phyloP scores from a whole-genome alignment of 202 grass and related monocot species.

The Saccharum hybrid region DNA sequence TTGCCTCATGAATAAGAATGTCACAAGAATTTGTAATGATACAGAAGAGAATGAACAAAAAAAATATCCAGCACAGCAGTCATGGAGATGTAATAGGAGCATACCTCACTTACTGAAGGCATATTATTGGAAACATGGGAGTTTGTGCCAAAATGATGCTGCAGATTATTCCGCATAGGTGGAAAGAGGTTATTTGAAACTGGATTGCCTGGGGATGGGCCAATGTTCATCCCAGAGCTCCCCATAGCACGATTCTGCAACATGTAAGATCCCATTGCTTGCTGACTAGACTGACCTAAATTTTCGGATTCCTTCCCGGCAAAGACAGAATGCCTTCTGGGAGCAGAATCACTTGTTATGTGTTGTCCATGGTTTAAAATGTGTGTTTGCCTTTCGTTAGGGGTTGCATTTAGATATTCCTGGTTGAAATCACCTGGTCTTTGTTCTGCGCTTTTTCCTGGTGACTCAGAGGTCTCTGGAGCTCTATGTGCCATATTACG shows the following conservation, averaged over 20 bases:
- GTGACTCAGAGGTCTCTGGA: constrained; percentile 66
- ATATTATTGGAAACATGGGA: constrained; percentile 58
- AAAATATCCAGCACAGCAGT: constrained; percentile 21
- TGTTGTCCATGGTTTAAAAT: constrained; percentile 55
- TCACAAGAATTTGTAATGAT: constrained; percentile 14
- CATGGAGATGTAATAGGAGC: constrained; percentile 14
- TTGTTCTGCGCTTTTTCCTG: constrained; percentile 60
- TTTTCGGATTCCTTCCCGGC: constrained; percentile 52
- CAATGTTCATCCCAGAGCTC: constrained; percentile 69
- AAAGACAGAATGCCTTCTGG: constrained; percentile 54
- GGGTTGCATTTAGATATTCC: constrained; percentile 53
- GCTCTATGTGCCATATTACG: constrained; percentile 49
- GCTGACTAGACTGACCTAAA: constrained; percentile 59
- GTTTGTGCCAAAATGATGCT: constrained; percentile 61
- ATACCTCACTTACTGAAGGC: constrained; percentile 63
- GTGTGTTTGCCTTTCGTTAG: constrained; percentile 51
- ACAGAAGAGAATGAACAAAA: constrained; percentile 18
- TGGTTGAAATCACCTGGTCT: constrained; percentile 68
- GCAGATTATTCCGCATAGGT: constrained; percentile 64
- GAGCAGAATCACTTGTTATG: constrained; percentile 46
- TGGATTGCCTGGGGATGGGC: constrained; percentile 48
- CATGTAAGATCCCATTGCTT: constrained; percentile 67
- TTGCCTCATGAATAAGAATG: constrained; percentile 33
- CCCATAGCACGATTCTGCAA: constrained; percentile 62
- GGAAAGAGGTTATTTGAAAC: constrained; percentile 50